phyloP scores from a whole-genome alignment of 2,329 filamentous ascomycete genomes.

The Polytolypa hystricis region DNA sequence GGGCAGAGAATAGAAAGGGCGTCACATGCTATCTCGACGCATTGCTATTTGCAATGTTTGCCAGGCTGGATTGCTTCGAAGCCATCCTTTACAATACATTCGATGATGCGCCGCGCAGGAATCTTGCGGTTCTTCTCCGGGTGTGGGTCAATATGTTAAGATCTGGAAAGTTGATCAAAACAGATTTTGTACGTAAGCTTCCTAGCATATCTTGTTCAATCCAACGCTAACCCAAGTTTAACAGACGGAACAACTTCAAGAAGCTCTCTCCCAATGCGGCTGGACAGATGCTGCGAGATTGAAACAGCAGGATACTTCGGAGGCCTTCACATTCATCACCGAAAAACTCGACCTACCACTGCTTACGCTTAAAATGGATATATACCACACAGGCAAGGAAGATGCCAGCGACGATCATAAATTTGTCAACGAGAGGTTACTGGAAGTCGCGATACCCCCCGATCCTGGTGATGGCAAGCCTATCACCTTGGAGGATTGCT shows the following conservation, averaged over 20 bases:
- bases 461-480: constrained; percentile 54
- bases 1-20: constrained; percentile 71
- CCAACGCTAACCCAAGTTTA: background rate
- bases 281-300: constrained; percentile 69
- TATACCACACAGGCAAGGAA: constrained; percentile 83
- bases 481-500: constrained; percentile 76
- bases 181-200: constrained; percentile 56
- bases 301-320: constrained; percentile 90
- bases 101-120: constrained; percentile 58
- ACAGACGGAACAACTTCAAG: constrained; percentile 71
- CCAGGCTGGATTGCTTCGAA: constrained; percentile 79
- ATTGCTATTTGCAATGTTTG: constrained; percentile 91
- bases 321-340: constrained; percentile 91
- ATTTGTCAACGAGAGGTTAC: constrained; percentile 77
- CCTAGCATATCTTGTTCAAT: too few relatives aligned
- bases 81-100: constrained; percentile 77
- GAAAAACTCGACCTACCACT: constrained; percentile 79
- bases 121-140: constrained; percentile 65
- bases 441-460: constrained; percentile 82
- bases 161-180: constrained; percentile 71
- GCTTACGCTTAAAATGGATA: constrained; percentile 82
- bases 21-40: constrained; percentile 95
- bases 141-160: constrained; percentile 91
- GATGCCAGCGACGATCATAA: constrained; percentile 82
- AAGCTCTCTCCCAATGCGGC: constrained; percentile 71